phyloP scores from a whole-genome alignment of 768 basidiomycete species.

The Cubamyces lactineus region DNA sequence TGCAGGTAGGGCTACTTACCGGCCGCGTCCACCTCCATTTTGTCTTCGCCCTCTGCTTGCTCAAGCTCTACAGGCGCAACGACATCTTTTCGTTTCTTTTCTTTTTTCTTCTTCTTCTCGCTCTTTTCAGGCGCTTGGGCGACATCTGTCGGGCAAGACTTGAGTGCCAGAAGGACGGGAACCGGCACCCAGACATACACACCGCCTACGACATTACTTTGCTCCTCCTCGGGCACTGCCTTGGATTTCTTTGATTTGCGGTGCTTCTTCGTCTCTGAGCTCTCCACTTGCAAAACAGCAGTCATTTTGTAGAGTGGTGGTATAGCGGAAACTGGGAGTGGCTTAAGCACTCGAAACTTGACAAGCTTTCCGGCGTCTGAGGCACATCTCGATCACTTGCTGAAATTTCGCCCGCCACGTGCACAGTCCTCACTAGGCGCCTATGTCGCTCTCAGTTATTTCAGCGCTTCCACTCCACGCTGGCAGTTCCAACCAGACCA shows the following conservation, averaged over 20 bases:
- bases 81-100: slow-evolving; percentile 14
- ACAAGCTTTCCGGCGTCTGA: not conserved
- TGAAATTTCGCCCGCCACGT: not conserved
- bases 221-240: slow-evolving; percentile 17
- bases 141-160: not conserved
- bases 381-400: not conserved
- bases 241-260: slow-evolving; percentile 27
- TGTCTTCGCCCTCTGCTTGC: not conserved
- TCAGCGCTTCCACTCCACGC: no score
- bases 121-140: not conserved
- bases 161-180: not conserved
- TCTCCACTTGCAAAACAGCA: not conserved
- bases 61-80: not conserved
- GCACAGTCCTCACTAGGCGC: not conserved
- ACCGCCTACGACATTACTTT: slow-evolving; percentile 24
- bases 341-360: no score
- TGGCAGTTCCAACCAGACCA: no score
- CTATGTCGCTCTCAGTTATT: no score
- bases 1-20: not conserved
- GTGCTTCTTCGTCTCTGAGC: not conserved
- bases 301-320: slow-evolving; percentile 1
- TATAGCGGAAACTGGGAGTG: not conserved
- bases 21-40: slow-evolving; percentile 8
- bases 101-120: slow-evolving; percentile 20
- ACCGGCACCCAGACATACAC: slow-evolving; percentile 24